Evolutionary conservation across 73 alveolate species (phyloP).

Genomic region (Paramecium octaurelia): DNA sequence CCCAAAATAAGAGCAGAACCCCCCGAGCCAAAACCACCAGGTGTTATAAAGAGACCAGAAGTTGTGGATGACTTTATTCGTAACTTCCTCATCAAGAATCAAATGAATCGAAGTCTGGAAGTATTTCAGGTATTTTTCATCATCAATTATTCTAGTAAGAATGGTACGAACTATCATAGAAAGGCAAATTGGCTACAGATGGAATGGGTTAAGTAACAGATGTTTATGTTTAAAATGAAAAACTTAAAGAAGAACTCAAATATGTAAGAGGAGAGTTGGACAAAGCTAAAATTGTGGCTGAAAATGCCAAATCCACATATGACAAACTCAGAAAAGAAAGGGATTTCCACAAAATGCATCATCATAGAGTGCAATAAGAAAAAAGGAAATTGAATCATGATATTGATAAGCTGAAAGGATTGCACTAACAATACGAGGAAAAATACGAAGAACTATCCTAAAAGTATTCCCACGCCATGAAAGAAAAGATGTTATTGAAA

Average conservation of each 20-base stretch:
- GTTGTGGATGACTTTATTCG: slow-evolving; percentile 99
- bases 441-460: slow-evolving; percentile 92
- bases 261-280: slow-evolving; percentile 88
- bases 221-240: slow-evolving; percentile 93
- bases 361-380: slow-evolving; percentile 96
- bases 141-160: slow-evolving; percentile 66
- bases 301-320: slow-evolving; percentile 90
- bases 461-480: slow-evolving; percentile 96
- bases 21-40: slow-evolving; percentile 73
- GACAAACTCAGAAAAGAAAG: slow-evolving; percentile 97
- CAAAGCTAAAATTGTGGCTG: slow-evolving; percentile 88
- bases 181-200: slow-evolving; percentile 95
- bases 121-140: slow-evolving; percentile 75
- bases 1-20: slow-evolving; percentile 30
- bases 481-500: slow-evolving; percentile 98
- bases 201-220: slow-evolving; percentile 97
- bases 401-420: slow-evolving; percentile 91
- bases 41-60: slow-evolving; percentile 85
- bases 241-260: slow-evolving; percentile 89
- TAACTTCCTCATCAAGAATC: slow-evolving; percentile 91
- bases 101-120: slow-evolving; percentile 93
- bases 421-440: slow-evolving; percentile 93
- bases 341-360: slow-evolving; percentile 99
- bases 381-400: slow-evolving; percentile 86
- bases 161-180: slow-evolving; percentile 96